phyloP scores from a whole-genome alignment of 257 asterid genomes.

The Ligustrum vulgare region DNA sequence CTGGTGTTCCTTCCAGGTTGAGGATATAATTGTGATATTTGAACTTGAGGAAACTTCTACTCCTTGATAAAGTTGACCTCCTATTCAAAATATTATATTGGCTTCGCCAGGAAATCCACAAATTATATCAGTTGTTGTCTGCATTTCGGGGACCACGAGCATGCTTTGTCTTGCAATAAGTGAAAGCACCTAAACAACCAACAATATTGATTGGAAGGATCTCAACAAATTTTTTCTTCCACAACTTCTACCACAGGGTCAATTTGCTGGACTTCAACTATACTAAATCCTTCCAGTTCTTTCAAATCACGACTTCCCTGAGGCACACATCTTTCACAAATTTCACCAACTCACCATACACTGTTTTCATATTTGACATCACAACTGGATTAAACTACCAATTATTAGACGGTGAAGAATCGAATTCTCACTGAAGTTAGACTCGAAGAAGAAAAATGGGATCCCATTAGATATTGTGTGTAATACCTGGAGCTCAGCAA shows the following conservation, averaged over 20 bases:
- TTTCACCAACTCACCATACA: no score
- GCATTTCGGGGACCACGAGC: constrained; percentile 99
- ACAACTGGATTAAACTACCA: no score
- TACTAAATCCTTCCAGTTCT: constrained; percentile 93
- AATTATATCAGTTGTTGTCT: constrained; percentile 90
- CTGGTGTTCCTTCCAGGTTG: constrained; percentile 92
- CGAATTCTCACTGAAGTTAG: no score
- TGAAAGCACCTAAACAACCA: constrained; percentile 99
- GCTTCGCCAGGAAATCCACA: constrained; percentile 99
- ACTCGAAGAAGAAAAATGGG: no score
- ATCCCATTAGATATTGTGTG: no score
- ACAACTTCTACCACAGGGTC: constrained; percentile 97
- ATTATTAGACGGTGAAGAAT: no score
- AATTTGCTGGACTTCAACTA: constrained; percentile 98
- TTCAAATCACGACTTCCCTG: constrained; percentile 94
- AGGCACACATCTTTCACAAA: constrained; percentile 99
- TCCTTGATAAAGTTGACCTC: constrained; percentile 75
- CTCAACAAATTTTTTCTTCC: constrained; percentile 92
- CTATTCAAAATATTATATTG: constrained; percentile 79
- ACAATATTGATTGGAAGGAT: no score
- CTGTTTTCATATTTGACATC: no score
- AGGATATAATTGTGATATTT: constrained; percentile 92
- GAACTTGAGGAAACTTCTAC: constrained; percentile 85
- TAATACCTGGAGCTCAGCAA: no score
- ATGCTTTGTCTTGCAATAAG: constrained; percentile 99